A percentile compares a stretch with the other conserved stretches of the same genome.
These are phyloP conservation scores for Citeromyces nyonsensis DNA, from an alignment of 805 yeast species.

Conservation along the genomic window DNA sequence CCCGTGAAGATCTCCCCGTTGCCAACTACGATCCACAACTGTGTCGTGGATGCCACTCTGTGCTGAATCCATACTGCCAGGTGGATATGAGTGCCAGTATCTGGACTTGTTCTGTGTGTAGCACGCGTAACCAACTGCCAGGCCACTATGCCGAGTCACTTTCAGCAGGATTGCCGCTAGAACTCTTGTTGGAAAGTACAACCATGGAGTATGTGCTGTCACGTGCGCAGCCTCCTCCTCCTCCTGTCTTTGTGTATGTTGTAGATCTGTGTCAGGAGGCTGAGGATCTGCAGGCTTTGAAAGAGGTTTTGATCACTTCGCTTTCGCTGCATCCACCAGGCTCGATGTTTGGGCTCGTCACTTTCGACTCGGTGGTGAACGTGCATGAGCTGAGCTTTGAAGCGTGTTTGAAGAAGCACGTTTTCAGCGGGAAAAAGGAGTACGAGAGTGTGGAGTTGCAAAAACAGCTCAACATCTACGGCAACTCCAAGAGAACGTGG, in stretches of 20 bases:
- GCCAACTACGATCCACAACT: conserved; percentile 77
- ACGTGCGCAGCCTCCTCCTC: conserved; percentile 43
- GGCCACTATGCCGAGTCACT: conserved; percentile 66
- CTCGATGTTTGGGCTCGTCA: conserved; percentile 74
- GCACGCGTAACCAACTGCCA: conserved; percentile 66
- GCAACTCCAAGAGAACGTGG: conserved; percentile 19
- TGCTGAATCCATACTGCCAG: conserved; percentile 76
- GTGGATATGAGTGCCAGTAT: conserved; percentile 59
- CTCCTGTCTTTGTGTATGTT: conserved; percentile 78
- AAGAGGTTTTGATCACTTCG: conserved; percentile 64
- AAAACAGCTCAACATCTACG: conserved; percentile 17
- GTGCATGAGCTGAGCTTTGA: conserved; percentile 70
- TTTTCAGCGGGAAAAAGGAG: conserved; percentile 84
- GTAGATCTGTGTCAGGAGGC: conserved; percentile 84
- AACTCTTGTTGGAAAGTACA: conserved; percentile 50
- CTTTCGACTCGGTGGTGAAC: conserved; percentile 83
- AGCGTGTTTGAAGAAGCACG: conserved; percentile 56
- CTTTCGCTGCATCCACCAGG: conserved; percentile 78
- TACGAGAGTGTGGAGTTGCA: conserved; percentile 27
- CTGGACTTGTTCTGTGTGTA: conserved; percentile 84
- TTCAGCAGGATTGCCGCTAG: conserved; percentile 68
- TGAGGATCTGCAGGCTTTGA: conserved; percentile 73
- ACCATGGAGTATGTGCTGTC: conserved; percentile 78
- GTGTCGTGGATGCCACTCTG: conserved; percentile 76
- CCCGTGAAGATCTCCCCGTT: conserved; percentile 58